These are phyloP conservation scores for Pichia eremophila DNA, from an alignment of 805 yeast genomes.

Conservation along the genomic window DNA sequence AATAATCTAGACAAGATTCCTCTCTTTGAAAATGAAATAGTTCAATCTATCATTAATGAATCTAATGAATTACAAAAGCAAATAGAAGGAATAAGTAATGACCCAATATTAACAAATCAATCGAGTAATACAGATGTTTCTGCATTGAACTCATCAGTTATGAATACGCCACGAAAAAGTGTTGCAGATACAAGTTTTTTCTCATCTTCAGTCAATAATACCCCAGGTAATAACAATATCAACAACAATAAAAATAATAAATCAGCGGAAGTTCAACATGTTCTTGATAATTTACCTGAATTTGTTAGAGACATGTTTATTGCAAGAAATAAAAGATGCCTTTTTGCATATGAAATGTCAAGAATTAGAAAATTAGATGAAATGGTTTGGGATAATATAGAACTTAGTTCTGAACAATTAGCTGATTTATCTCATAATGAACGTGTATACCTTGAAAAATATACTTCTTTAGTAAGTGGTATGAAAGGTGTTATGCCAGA, in stretches of 20 bases:
- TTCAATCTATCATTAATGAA: conserved; percentile 64
- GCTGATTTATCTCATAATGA: conserved; percentile 67
- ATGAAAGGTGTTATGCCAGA: conserved; percentile 75
- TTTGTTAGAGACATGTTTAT: conserved; percentile 68
- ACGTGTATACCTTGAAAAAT: conserved; percentile 64
- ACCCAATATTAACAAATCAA: conserved; percentile 10
- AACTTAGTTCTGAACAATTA: conserved; percentile 30
- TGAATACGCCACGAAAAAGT: conserved; percentile 3
- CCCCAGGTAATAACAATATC: not conserved
- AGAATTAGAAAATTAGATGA: conserved; percentile 61
- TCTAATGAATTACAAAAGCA: conserved; percentile 52
- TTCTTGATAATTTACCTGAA: conserved; percentile 44
- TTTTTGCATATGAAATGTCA: conserved; percentile 71
- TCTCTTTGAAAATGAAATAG: conserved; percentile 60
- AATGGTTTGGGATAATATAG: conserved; percentile 63
- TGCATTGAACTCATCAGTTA: not conserved
- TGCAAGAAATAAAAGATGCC: conserved; percentile 83
- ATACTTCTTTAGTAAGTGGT: conserved; percentile 61
- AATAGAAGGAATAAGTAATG: conserved; percentile 28
- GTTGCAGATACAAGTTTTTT: conserved; percentile 1
- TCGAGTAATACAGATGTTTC: not conserved
- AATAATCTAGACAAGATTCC: conserved; percentile 57
- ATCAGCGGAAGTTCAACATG: conserved; percentile 20
- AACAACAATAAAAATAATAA: not conserved
- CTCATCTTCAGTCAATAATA: conserved; percentile 4